Evolutionary conservation across 2,329 filamentous ascomycete species (phyloP).

Genomic region (Thermomyces lanuginosus): DNA sequence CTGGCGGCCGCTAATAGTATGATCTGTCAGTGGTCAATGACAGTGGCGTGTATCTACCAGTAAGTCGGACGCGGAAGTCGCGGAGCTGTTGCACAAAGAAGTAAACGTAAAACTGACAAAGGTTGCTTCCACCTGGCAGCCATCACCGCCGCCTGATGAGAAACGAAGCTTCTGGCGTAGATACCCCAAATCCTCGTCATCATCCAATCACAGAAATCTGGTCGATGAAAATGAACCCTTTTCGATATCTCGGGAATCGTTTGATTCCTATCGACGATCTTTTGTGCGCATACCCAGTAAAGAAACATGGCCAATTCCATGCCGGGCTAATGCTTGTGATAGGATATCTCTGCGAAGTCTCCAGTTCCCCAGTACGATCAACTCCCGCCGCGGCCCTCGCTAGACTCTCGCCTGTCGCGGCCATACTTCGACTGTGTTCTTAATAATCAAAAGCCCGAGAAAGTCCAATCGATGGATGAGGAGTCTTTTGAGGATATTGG

Average conservation of each 20-base stretch:
- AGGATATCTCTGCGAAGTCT: slow-evolving; percentile 84
- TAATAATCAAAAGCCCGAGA: slow-evolving; percentile 46
- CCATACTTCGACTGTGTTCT: no score
- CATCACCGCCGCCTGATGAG: slow-evolving; percentile 74
- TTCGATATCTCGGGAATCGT: slow-evolving; percentile 88
- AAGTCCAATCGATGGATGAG: slow-evolving; percentile 50
- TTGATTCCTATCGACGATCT: slow-evolving; percentile 88
- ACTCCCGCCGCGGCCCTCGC: slow-evolving; percentile 53
- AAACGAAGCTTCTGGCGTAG: slow-evolving; percentile 63
- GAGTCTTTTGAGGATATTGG: slow-evolving; percentile 84
- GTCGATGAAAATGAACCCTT: slow-evolving; percentile 80
- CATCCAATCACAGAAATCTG: slow-evolving; percentile 45
- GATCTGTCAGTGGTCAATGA: slow-evolving; percentile 67
- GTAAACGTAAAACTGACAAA: no score
- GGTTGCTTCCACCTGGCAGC: slow-evolving; percentile 33
- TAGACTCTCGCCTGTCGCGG: slow-evolving; percentile 56
- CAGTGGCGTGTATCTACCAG: slow-evolving; percentile 84
- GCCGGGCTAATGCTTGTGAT: slow-evolving; percentile 7
- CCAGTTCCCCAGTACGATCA: slow-evolving; percentile 48
- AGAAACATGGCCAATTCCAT: no score
- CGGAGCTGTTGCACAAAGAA: no score
- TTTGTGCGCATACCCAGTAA: slow-evolving; percentile 63
- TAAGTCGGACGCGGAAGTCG: no score
- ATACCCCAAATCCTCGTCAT: slow-evolving; percentile 32
- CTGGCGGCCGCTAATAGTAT: no score